Evolutionary conservation across 148 eudicot species (phyloP).

Genomic region (Rhododendron mucronatum): DNA sequence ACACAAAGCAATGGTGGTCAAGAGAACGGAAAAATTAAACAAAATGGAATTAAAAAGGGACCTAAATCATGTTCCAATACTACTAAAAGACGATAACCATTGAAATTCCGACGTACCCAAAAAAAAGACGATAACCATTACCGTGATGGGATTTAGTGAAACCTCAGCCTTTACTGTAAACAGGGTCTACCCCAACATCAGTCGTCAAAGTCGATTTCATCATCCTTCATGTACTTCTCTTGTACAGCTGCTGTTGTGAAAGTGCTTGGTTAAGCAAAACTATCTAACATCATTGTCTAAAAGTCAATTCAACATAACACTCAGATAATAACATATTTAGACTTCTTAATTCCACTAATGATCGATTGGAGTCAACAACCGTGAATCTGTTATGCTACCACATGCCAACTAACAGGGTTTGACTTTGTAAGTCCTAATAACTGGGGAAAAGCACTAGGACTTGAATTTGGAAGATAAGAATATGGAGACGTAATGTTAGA

Average conservation of each 20-base stretch:
- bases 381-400: neutral
- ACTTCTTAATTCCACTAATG: neutral
- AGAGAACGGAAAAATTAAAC: neutral
- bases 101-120: neutral
- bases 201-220: constrained; percentile 34
- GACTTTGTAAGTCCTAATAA: neutral
- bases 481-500: neutral
- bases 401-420: neutral
- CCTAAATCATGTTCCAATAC: neutral
- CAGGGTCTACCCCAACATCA: neutral
- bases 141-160: neutral
- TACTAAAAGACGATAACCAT: neutral
- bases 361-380: neutral
- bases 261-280: constrained; percentile 46
- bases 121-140: neutral
- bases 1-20: neutral
- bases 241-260: constrained; percentile 89
- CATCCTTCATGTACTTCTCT: constrained; percentile 92
- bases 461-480: neutral
- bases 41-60: neutral
- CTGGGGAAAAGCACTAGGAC: neutral
- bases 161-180: neutral
- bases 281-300: neutral
- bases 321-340: neutral
- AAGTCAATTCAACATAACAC: neutral